Base-by-base conservation (phyloP, 306 rosid species). In the Prunus mume region DNA sequence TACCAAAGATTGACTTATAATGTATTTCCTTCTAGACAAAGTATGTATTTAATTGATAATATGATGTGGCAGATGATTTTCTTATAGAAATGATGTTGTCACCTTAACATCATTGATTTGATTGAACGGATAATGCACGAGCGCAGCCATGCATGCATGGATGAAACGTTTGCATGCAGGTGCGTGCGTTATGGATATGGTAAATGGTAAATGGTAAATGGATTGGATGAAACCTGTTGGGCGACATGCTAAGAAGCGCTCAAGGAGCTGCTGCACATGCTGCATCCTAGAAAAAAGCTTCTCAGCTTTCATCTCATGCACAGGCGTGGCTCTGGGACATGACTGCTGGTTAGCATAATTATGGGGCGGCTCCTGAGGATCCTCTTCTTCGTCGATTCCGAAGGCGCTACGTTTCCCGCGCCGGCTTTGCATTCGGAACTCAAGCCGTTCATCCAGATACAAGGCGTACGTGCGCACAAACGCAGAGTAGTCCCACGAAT, bases 221-320 rank as follows among this genome's bases (percentile, higher is more conserved):
- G 20, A 28, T n/a, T 28, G 22, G 67, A 17, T 25, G 22, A 22
- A 71, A 77, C 99, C 99, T 92, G 98, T 91, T 50, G 99, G 99
- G 24, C 97, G 99, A 80, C 96, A 89, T 60, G 97, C 98, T 66
- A 92, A 69, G 72, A 92, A 88, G 19, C 98, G 93, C 66, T 91
- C 98, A 43, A 96, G 97, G 47, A 96, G 85, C 79, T 89, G 87
- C 25, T 89, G 97, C 86, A 92, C 75, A 78, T 92, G 99, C 52
- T 92, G 97, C 84, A 84, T 80, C 81, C 83, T 88, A 1, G 96
- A 91, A 71, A 88, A 96, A 4, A 92, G 43, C 41, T 79, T 86
- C 11, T 96, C 96, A 30, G 76, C 56, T 77, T 72, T 85, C 97
- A 91, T 79, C 32, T 96, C 96, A 19, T 69, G 77, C 22, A 88